These are phyloP conservation scores for Leucogyrophana mollusca DNA, from an alignment of 768 basidiomycete genomes.

Conservation along the genomic window DNA sequence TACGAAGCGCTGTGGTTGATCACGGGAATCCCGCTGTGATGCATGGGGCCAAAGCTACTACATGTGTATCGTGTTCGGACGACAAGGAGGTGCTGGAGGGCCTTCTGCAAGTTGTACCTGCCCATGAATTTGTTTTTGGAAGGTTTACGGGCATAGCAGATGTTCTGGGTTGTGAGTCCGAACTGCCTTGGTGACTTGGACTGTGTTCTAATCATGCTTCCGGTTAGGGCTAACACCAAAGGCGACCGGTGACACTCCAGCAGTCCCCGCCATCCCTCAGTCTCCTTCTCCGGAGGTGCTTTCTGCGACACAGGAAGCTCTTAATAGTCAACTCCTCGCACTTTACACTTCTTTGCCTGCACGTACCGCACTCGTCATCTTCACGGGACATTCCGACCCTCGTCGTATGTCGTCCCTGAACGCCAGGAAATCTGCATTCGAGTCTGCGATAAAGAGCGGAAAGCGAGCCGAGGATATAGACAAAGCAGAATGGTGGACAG, in stretches of 20 bases:
- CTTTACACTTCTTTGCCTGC: constrained; percentile 72
- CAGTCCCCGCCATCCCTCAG: constrained; percentile 18
- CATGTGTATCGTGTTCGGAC: constrained; percentile 66
- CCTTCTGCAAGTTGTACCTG: constrained; percentile 52
- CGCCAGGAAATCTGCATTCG: constrained; percentile 70
- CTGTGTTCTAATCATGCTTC: neutral
- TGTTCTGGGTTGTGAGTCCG: constrained; percentile 70
- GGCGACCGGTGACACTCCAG: constrained; percentile 34
- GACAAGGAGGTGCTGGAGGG: constrained; percentile 82
- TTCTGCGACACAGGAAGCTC: constrained; percentile 37
- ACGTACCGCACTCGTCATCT: constrained; percentile 79
- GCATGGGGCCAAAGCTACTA: constrained; percentile 84
- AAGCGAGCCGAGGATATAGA: constrained; percentile 56
- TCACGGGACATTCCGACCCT: constrained; percentile 90
- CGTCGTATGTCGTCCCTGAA: constrained; percentile 74
- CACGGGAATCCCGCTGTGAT: constrained; percentile 80
- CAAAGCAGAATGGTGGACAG: constrained; percentile 67
- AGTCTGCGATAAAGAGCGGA: constrained; percentile 56
- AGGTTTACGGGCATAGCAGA: constrained; percentile 83
- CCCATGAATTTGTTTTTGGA: constrained; percentile 83
- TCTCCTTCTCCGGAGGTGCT: constrained; percentile 36
- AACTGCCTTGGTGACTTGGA: neutral
- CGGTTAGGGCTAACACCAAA: constrained; percentile 63
- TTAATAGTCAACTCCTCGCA: constrained; percentile 60
- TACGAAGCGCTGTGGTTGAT: constrained; percentile 74